These are phyloP conservation scores for Centrapalus pauciflorus DNA, from an alignment of 129 eudicot species.

Conservation along the genomic window DNA sequence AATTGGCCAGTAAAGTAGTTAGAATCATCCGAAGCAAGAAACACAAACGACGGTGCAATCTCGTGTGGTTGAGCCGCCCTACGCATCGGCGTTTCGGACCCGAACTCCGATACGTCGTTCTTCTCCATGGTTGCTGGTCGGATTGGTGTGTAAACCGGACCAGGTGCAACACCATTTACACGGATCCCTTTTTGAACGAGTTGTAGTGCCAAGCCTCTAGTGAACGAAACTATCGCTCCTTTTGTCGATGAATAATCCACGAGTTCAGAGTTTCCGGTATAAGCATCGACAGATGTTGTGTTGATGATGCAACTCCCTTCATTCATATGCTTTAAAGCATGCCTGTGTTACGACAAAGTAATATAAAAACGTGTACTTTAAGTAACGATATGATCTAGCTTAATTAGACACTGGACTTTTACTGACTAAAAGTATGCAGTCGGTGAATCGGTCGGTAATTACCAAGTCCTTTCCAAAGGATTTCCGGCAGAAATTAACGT, in stretches of 20 bases:
- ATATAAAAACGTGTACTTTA: too few relatives aligned
- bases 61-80: slow-evolving; percentile 36
- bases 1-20: slow-evolving; percentile 31
- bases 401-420: too few relatives aligned
- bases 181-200: slow-evolving; percentile 20
- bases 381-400: too few relatives aligned
- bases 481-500: too few relatives aligned
- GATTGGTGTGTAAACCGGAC: slow-evolving; percentile 30
- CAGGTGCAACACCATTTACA: slow-evolving; percentile 34
- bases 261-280: slow-evolving; percentile 5
- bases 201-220: slow-evolving; percentile 31
- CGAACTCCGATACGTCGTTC: background rate
- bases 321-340: slow-evolving; percentile 16
- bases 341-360: too few relatives aligned
- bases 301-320: slow-evolving; percentile 16
- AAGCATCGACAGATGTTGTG: slow-evolving; percentile 17
- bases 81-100: slow-evolving; percentile 21
- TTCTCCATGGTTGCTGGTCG: background rate
- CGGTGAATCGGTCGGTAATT: too few relatives aligned
- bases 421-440: too few relatives aligned
- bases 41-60: slow-evolving; percentile 30
- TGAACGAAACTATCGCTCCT: slow-evolving; percentile 20
- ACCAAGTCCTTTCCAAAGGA: too few relatives aligned
- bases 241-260: slow-evolving; percentile 23
- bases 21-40: slow-evolving; percentile 27